A percentile compares a stretch with the other conserved stretches of the same genome.
Evolutionary conservation across 805 yeast species (phyloP).

Genomic region (Saccharomyces mikatae): DNA sequence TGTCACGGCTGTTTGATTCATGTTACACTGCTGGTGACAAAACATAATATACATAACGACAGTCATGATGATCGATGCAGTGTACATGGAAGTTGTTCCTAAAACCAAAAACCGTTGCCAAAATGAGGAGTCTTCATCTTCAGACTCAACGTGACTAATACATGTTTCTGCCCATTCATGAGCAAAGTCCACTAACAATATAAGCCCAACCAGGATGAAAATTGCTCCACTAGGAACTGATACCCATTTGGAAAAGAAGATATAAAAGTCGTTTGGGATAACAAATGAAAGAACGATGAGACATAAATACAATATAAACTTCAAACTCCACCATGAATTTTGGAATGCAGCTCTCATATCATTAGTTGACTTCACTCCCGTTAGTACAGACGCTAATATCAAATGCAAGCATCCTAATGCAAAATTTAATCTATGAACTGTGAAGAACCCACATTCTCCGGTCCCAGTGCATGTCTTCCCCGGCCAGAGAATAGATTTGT

Average conservation of each 20-base stretch:
- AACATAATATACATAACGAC: constrained; percentile 75
- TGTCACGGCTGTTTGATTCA: constrained; percentile 83
- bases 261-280: constrained; percentile 80
- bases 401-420: constrained; percentile 79
- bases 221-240: constrained; percentile 78
- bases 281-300: constrained; percentile 58
- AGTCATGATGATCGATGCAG: constrained; percentile 63
- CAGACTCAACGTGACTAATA: constrained; percentile 80
- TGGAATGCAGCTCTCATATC: constrained; percentile 78
- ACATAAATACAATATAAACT: constrained; percentile 51
- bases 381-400: constrained; percentile 53
- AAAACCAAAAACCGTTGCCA: constrained; percentile 81
- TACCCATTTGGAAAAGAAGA: constrained; percentile 84
- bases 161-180: constrained; percentile 98
- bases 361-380: constrained; percentile 68
- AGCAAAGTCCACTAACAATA: constrained; percentile 89
- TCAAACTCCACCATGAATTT: constrained; percentile 86
- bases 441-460: constrained; percentile 85
- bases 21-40: constrained; percentile 70
- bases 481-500: constrained; percentile 65
- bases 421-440: constrained; percentile 87
- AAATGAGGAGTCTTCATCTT: constrained; percentile 46
- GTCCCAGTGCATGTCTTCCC: constrained; percentile 75
- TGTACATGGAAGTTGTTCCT: constrained; percentile 82
- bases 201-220: constrained; percentile 82